A percentile compares a stretch with the other conserved stretches of the same genome.
phyloP scores from a whole-genome alignment of 495 filamentous ascomycete genomes.

The Aspergillus saccharolyticus region DNA sequence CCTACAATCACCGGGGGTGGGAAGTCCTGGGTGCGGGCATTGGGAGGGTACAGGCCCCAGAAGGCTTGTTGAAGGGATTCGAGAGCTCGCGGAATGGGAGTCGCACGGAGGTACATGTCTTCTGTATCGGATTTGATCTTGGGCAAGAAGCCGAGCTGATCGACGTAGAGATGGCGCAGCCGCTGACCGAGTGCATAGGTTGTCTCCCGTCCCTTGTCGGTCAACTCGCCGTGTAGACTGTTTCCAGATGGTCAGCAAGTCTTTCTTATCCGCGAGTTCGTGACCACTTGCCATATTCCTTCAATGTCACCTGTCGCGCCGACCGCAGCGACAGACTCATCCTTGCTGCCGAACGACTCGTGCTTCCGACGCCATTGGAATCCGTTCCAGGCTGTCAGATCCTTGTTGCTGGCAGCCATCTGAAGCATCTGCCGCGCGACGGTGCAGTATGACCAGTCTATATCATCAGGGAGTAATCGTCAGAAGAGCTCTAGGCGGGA shows the following conservation, averaged over 20 bases:
- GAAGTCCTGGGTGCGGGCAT: slow-evolving; percentile 58
- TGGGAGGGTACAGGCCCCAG: slow-evolving; percentile 77
- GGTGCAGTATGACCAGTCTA: slow-evolving; percentile 90
- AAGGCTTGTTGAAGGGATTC: slow-evolving; percentile 89
- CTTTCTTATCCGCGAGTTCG: neutral
- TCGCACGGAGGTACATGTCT: slow-evolving; percentile 79
- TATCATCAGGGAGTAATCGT: slow-evolving; percentile 14
- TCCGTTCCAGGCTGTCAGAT: slow-evolving; percentile 56
- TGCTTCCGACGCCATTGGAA: slow-evolving; percentile 75
- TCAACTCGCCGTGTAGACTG: slow-evolving; percentile 78
- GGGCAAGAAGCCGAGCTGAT: slow-evolving; percentile 83
- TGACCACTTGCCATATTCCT: slow-evolving; percentile 55
- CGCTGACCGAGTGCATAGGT: slow-evolving; percentile 77
- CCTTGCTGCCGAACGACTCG: slow-evolving; percentile 71
- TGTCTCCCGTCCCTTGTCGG: slow-evolving; percentile 78
- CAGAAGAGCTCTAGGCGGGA: neutral
- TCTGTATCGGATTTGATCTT: slow-evolving; percentile 56
- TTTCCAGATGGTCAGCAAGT: slow-evolving; percentile 14
- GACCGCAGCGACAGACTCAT: slow-evolving; percentile 61
- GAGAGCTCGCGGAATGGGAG: slow-evolving; percentile 76
- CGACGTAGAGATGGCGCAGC: slow-evolving; percentile 77
- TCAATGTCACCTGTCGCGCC: slow-evolving; percentile 68
- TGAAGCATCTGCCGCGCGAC: slow-evolving; percentile 67
- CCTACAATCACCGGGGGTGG: slow-evolving; percentile 70
- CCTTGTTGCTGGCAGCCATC: slow-evolving; percentile 56